Evolutionary conservation across 495 filamentous ascomycete species (phyloP), one percentile per base, ranked within the genome.

Genomic region (Xylaria palmicola): DNA sequence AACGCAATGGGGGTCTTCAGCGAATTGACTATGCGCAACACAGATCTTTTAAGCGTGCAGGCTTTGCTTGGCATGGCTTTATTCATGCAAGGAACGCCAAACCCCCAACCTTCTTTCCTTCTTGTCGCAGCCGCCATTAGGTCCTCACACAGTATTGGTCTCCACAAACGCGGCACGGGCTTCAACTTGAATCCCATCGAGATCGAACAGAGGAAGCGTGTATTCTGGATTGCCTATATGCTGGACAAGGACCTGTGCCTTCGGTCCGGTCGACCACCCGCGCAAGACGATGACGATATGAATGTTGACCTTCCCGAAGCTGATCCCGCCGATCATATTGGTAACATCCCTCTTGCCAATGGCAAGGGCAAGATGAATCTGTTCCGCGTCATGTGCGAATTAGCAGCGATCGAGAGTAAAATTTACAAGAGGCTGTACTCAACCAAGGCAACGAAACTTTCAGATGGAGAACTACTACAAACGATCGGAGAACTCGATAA

Each of bases 181-280:
- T 97, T 98, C 73, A 92, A 93, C 60, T 79, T 98, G 41, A 96
- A 93, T 66, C 85, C 87, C 13, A 87, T 91, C 19, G 94, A 98
- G 70, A 88, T 92, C 44, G 95, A 98, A 72, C 94, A 98, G 74
- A 84, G 94, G 32, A 97, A 97, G 77, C 80, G 94, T 63, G 94
- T 98, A 2, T 98, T 98, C 67, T 98, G 94, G 94, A 97, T 98
- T 67, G 92, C 90, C 12, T 98, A 98, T 69, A 86, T 96, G 76
- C 77, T 97, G 27, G 94, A 98, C 69, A 96, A 96, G 77, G 94
- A 98, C 68, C 85, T 98, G 60, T 97, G 93, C 72, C 84, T 98
- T 29, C 86, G 94, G 30, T 94, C 92, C 17, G 94, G 94, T 32
- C 85, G 94, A 54, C 94, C 94, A 24, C 93, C 93, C 17, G 90